These are phyloP conservation scores for Beauveria sp. DNA, from an alignment of 2,329 filamentous ascomycete genomes.

Conservation along the genomic window DNA sequence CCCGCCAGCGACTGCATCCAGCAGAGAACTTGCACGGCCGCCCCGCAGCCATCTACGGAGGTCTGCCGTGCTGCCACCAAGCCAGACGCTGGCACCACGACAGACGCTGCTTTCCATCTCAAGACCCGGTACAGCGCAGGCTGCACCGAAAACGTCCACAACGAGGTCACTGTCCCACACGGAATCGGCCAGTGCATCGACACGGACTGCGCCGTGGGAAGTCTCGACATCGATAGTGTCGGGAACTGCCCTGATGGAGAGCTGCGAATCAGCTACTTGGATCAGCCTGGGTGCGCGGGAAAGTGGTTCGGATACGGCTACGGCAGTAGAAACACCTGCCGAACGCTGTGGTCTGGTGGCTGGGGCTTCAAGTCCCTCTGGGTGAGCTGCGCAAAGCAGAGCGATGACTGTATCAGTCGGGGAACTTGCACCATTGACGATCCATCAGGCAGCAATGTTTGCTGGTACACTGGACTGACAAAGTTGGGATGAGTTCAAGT, in stretches of 20 bases:
- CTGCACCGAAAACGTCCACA: background rate
- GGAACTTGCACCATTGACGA: background rate
- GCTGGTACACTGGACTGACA: too few relatives aligned
- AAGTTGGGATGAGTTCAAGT: too few relatives aligned
- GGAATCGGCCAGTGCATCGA: background rate
- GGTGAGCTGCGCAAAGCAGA: slow-evolving; percentile 3
- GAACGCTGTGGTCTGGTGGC: background rate
- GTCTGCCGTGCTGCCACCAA: too few relatives aligned
- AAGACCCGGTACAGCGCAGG: background rate
- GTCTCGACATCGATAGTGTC: background rate
- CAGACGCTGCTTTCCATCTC: background rate
- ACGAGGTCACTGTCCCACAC: background rate
- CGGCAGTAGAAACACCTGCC: background rate
- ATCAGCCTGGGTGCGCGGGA: background rate
- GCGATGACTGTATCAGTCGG: slow-evolving; percentile 3
- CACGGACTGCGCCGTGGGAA: background rate
- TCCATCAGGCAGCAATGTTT: too few relatives aligned
- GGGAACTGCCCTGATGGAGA: background rate
- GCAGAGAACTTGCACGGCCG: background rate
- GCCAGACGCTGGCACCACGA: background rate
- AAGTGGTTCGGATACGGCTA: slow-evolving; percentile 6
- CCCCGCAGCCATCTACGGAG: background rate
- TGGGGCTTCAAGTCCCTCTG: background rate
- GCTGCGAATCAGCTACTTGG: slow-evolving; percentile 6
- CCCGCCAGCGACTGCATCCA: background rate